phyloP scores from a whole-genome alignment of 2,329 filamentous ascomycete species.

The Verruconis gallopava region DNA sequence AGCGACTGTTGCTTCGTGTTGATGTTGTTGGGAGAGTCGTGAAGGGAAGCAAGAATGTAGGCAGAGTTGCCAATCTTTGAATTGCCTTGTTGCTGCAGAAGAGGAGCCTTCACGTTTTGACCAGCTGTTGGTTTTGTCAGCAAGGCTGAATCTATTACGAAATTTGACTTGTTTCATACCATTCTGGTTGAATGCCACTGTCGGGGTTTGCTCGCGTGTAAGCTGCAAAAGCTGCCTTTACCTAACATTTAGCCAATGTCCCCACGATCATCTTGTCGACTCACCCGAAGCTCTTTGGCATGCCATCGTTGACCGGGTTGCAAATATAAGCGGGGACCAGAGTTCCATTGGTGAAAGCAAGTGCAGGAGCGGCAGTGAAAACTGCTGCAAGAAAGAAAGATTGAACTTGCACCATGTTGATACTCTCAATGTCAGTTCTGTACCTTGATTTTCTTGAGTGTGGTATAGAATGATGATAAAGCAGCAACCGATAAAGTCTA shows the following conservation, averaged over 20 bases:
- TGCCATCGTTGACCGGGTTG: constrained; percentile 1
- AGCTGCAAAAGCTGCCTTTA: constrained; percentile 1
- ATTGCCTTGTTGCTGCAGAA: not conserved
- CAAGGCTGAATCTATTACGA: no score
- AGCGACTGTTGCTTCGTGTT: not conserved
- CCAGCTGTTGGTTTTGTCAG: not conserved
- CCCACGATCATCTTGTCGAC: no score
- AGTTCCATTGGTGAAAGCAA: constrained; percentile 6
- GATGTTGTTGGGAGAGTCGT: constrained; percentile 4
- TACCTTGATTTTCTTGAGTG: no score
- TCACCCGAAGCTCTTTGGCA: constrained; percentile 5
- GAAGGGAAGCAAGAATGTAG: constrained; percentile 5
- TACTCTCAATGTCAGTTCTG: no score
- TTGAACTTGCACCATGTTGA: not conserved
- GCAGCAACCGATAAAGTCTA: no score
- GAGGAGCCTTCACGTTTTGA: constrained; percentile 1
- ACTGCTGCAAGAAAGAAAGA: not conserved
- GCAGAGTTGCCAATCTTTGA: constrained; percentile 2
- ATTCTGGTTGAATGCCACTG: constrained; percentile 3
- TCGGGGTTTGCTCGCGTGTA: constrained; percentile 1
- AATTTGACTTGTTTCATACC: no score
- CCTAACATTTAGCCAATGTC: no score
- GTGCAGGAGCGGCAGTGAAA: not conserved
- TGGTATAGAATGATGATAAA: no score
- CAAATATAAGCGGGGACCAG: constrained; percentile 5